These are phyloP conservation scores for Heterobasidion parviporum DNA, from an alignment of 1,284 basidiomycete species.

Conservation along the genomic window DNA sequence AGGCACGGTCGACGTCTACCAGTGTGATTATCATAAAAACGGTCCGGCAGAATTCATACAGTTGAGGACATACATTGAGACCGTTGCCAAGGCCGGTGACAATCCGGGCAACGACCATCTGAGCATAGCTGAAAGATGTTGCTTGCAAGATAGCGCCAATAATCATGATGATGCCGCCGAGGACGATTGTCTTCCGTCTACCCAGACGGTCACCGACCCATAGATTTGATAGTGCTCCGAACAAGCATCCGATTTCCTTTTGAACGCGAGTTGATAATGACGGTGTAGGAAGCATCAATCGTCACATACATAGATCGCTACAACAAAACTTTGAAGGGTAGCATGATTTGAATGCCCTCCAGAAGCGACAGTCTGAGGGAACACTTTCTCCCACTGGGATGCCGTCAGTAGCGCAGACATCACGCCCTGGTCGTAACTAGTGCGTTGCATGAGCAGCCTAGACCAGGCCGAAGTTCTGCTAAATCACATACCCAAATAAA, in stretches of 20 bases:
- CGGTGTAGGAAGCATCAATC: constrained; percentile 6
- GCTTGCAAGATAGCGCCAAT: constrained; percentile 56
- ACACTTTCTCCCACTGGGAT: constrained; percentile 42
- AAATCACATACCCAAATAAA: constrained; percentile 39
- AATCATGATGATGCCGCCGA: constrained; percentile 52
- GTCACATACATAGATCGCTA: constrained; percentile 40
- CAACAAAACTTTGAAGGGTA: constrained; percentile 45
- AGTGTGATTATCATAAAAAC: constrained; percentile 13
- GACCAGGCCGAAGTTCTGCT: not conserved
- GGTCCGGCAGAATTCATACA: not conserved
- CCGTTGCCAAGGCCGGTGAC: constrained; percentile 64
- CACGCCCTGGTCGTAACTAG: constrained; percentile 54
- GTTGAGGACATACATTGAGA: constrained; percentile 38
- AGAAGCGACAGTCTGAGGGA: constrained; percentile 34
- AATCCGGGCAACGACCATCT: constrained; percentile 55
- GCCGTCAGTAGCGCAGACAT: constrained; percentile 54
- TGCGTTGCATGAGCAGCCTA: not conserved
- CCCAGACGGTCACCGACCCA: constrained; percentile 49
- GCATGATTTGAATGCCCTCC: constrained; percentile 32
- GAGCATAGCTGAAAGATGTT: constrained; percentile 42
- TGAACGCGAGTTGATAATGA: not conserved
- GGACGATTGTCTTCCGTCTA: constrained; percentile 40
- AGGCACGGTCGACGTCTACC: constrained; percentile 53
- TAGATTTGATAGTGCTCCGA: constrained; percentile 43
- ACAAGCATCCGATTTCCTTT: constrained; percentile 46